These are phyloP conservation scores for Colletotrichum brevisporum DNA, from an alignment of 2,329 filamentous ascomycete species.

Conservation along the genomic window DNA sequence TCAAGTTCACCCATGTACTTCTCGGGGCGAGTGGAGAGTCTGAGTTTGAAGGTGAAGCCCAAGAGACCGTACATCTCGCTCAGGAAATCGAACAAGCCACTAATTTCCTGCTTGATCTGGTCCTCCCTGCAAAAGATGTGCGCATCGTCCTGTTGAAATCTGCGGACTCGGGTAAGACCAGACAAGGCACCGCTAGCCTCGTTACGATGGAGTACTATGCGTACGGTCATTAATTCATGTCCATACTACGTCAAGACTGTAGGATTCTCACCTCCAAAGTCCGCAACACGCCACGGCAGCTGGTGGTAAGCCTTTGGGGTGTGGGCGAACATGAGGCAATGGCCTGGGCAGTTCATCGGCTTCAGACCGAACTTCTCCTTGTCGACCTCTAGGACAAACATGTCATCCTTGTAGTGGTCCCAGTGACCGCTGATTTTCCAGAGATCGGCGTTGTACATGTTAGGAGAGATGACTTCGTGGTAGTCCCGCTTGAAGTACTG, in stretches of 20 bases:
- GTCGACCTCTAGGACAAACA: conserved; percentile 77
- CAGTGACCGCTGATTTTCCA: conserved; percentile 98
- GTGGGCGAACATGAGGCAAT: conserved; percentile 89
- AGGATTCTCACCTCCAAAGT: conserved; percentile 80
- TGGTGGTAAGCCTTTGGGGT: conserved; percentile 90
- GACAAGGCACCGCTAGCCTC: conserved; percentile 93
- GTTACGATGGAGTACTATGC: conserved; percentile 82
- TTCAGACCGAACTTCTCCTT: conserved; percentile 86
- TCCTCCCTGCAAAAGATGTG: conserved; percentile 95
- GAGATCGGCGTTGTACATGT: conserved; percentile 93
- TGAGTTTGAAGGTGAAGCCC: conserved; percentile 82
- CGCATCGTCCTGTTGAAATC: conserved; percentile 96
- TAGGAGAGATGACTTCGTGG: conserved; percentile 91
- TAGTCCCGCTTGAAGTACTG: conserved; percentile 96
- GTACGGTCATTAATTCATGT: too few species aligned
- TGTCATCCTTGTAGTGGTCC: conserved; percentile 93
- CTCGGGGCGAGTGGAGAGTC: conserved; percentile 90
- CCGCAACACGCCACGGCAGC: conserved; percentile 91
- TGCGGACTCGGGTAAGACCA: conserved; percentile 90
- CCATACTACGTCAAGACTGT: not conserved
- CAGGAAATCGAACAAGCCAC: conserved; percentile 89
- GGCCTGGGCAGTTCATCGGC: conserved; percentile 98
- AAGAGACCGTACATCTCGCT: conserved; percentile 81
- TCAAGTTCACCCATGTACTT: conserved; percentile 89
- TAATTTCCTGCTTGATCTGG: conserved; percentile 82